Evolutionary conservation across 768 basidiomycete genomes (phyloP).

Genomic region (Leccinum uliginosum): DNA sequence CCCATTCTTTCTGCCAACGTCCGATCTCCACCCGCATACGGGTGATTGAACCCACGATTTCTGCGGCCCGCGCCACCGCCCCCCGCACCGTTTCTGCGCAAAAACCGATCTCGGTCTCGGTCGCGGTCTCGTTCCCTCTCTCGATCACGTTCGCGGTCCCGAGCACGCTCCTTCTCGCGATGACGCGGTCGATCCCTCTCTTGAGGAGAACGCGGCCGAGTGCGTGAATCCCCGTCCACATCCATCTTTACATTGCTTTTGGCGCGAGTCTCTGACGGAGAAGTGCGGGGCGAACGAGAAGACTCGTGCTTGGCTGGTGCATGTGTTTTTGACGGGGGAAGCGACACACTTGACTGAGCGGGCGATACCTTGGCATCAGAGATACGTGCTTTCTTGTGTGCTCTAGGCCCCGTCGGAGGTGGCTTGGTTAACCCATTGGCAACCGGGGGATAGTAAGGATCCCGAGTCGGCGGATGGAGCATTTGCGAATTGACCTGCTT

Average conservation of each 20-base stretch:
- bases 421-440: constrained; percentile 41
- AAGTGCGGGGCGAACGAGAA: constrained; percentile 29
- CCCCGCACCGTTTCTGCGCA: constrained; percentile 40
- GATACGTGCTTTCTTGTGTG: constrained; percentile 74
- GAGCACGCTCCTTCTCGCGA: constrained; percentile 35
- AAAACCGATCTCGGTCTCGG: constrained; percentile 36
- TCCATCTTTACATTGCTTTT: constrained; percentile 45
- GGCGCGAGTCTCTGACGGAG: constrained; percentile 25
- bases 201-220: constrained; percentile 41
- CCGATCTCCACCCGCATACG: constrained; percentile 51
- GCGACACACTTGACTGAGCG: constrained; percentile 28
- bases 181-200: constrained; percentile 38
- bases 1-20: constrained; percentile 86
- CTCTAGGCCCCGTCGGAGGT: constrained; percentile 76
- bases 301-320: constrained; percentile 20
- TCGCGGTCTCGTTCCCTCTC: constrained; percentile 35
- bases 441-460: constrained; percentile 36
- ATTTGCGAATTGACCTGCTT: constrained; percentile 28
- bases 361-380: constrained; percentile 46
- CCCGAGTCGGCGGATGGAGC: constrained; percentile 40
- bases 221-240: constrained; percentile 49
- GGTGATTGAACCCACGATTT: constrained; percentile 34
- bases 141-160: constrained; percentile 34
- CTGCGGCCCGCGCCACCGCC: constrained; percentile 62
- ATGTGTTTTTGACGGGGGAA: constrained; percentile 25